Base-by-base conservation (phyloP, 2,329 filamentous ascomycete species). In the Endocalyx cinctus region DNA sequence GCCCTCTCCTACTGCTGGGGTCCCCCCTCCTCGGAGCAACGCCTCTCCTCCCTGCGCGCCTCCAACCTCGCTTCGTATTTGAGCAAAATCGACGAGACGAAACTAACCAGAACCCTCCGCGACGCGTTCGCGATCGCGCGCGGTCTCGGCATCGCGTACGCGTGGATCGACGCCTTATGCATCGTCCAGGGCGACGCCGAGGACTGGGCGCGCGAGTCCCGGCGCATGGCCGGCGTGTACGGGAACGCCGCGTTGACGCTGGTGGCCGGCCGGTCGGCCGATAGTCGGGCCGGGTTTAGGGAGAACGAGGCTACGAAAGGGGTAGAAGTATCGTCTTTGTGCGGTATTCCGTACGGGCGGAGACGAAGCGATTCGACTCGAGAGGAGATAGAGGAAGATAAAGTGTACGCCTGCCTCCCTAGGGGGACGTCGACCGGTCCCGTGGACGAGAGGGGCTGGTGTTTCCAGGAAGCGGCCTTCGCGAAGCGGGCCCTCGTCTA, bases 1-100 rank as follows among this genome's bases (percentile, higher is more conserved):
- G 46, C 45, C 10, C 38, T 51, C 4, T 51, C 48, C 0, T 51
- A 51, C 28, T 48, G 41, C 29, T 51, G 48, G 46, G 48, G 48
- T n/a, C n/a, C n/a, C n/a, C n/a, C n/a, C n/a, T n/a, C n/a, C n/a
- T n/a, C n/a, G n/a, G n/a, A n/a, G n/a, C n/a, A n/a, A n/a, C n/a
- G n/a, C n/a, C n/a, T n/a, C n/a, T n/a, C n/a, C n/a, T n/a, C n/a
- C n/a, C n/a, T 1, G 31, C 22, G 11, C 29, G 33, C 3, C 30
- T 27, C 5, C 30, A 32, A 5, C 29, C 39, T 13, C 17, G 28
- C 1, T 39, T 29, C 5, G 28, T 33, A 8, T 14, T 50, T 10
- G 33, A 19, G 2, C 32, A 39, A 6, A 12, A n/a, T 51, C 11
- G 38, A 43, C 16, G 46, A 51, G 33, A 25, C 23, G 4, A 8